A percentile compares a stretch with the other conserved stretches of the same genome.
These are phyloP conservation scores for Magnolia changhungtana DNA, from an alignment of 164 flowering plant genomes.

Conservation along the genomic window DNA sequence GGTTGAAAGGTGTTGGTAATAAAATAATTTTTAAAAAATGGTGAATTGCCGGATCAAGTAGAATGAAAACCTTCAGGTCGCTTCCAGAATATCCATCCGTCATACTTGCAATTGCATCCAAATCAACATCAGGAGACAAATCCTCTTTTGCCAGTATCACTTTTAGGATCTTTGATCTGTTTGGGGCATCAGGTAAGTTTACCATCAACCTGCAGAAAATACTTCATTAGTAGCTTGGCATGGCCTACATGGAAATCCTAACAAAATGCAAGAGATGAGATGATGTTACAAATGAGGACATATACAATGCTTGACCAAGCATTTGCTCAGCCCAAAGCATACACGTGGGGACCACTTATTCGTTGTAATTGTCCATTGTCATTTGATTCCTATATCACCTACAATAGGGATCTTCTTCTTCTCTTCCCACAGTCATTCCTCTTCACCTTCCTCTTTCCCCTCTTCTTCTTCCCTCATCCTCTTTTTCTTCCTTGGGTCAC, in stretches of 20 bases:
- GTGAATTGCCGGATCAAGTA: too few relatives aligned
- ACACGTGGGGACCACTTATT: too few relatives aligned
- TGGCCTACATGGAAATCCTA: neutral
- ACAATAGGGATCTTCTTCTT: neutral
- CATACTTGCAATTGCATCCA: slow-evolving; percentile 77
- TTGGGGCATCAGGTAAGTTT: slow-evolving; percentile 83
- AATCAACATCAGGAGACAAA: slow-evolving; percentile 66
- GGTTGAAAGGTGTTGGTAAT: neutral
- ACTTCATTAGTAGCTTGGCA: slow-evolving; percentile 4
- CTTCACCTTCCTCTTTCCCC: too few relatives aligned
- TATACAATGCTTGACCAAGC: neutral
- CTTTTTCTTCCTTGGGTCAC: neutral
- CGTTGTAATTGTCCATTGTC: neutral
- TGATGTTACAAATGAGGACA: neutral
- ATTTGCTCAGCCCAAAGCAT: neutral
- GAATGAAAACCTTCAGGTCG: slow-evolving; percentile 67
- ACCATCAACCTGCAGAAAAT: slow-evolving; percentile 73
- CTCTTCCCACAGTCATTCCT: too few relatives aligned
- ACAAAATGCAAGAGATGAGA: neutral
- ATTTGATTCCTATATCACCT: neutral
- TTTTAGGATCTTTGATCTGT: slow-evolving; percentile 79
- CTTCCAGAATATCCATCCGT: slow-evolving; percentile 96
- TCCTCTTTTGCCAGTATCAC: slow-evolving; percentile 90
- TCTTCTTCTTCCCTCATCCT: neutral
- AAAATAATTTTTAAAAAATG: too few relatives aligned